A percentile compares a stretch with the other conserved stretches of the same genome.
Evolutionary conservation across 176 grass and related monocot genomes (phyloP).

Genomic region (Juncus effusus): DNA sequence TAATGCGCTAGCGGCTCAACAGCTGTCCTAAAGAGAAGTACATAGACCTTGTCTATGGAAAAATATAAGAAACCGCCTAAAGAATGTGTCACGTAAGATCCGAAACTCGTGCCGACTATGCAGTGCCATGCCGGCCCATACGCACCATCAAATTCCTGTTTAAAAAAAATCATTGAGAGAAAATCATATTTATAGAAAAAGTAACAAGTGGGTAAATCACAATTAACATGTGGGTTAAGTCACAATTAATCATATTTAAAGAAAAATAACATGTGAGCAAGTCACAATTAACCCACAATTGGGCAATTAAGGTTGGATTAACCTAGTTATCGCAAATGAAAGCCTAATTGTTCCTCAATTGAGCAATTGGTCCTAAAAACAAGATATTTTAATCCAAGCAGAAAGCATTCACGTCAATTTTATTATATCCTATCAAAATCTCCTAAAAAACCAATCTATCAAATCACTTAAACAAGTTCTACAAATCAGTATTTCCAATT

Average conservation of each 20-base stretch:
- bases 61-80: slow-evolving; percentile 91
- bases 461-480: no score
- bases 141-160: slow-evolving; percentile 81
- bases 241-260: neutral
- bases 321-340: slow-evolving; percentile 3
- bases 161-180: slow-evolving; percentile 31
- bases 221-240: no score
- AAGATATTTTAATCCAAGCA: no score
- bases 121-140: slow-evolving; percentile 97
- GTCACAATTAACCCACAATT: no score
- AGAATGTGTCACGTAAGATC: slow-evolving; percentile 94
- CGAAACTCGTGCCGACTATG: slow-evolving; percentile 94
- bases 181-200: slow-evolving; percentile 3
- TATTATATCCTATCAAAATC: no score
- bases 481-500: neutral
- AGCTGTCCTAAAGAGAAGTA: slow-evolving; percentile 87
- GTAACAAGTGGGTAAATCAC: no score
- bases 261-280: slow-evolving; percentile 17
- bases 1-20: slow-evolving; percentile 54
- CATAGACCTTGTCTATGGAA: slow-evolving; percentile 87
- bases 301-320: neutral
- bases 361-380: neutral
- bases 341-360: neutral
- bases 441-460: no score
- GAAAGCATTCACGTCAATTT: no score